These are phyloP conservation scores for Yamadazyma epiphylla DNA, from an alignment of 1,139 yeast species.

Conservation along the genomic window DNA sequence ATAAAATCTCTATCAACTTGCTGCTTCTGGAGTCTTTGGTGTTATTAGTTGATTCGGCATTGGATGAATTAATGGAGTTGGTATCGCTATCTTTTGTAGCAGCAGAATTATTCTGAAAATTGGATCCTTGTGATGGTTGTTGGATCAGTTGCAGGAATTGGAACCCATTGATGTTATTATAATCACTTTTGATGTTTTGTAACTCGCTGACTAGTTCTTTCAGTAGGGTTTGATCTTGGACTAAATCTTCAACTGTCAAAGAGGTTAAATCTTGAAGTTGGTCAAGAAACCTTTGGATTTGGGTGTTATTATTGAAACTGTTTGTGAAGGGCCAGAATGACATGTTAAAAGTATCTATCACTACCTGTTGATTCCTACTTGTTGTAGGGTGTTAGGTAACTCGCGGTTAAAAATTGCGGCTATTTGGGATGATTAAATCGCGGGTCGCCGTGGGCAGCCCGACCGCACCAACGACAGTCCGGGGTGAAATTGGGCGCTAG, in stretches of 20 bases:
- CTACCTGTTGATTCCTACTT: too few species aligned
- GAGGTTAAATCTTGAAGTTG: constrained; percentile 30
- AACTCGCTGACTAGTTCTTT: constrained; percentile 40
- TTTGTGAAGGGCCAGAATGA: constrained; percentile 50
- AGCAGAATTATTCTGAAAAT: constrained; percentile 1
- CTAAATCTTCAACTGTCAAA: constrained; percentile 32
- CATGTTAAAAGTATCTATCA: constrained; percentile 17
- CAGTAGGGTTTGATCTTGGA: constrained; percentile 32
- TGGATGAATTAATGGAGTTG: constrained; percentile 38
- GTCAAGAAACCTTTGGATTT: constrained; percentile 42
- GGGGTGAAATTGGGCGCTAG: too few species aligned
- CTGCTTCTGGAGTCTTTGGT: constrained; percentile 38
- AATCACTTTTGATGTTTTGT: constrained; percentile 36
- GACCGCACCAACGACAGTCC: too few species aligned
- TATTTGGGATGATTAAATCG: too few species aligned
- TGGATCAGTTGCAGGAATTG: constrained; percentile 29
- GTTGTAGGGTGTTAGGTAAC: too few species aligned
- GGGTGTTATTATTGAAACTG: constrained; percentile 36
- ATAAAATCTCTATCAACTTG: constrained; percentile 38
- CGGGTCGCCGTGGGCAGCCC: too few species aligned
- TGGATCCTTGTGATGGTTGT: constrained; percentile 6
- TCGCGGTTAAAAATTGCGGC: too few species aligned
- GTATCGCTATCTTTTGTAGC: constrained; percentile 20
- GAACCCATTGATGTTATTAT: constrained; percentile 24
- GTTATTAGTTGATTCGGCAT: constrained; percentile 22